Evolutionary conservation across 768 basidiomycete genomes (phyloP), one percentile per base, ranked within the genome.

Genomic region (Hericium coralloides): DNA sequence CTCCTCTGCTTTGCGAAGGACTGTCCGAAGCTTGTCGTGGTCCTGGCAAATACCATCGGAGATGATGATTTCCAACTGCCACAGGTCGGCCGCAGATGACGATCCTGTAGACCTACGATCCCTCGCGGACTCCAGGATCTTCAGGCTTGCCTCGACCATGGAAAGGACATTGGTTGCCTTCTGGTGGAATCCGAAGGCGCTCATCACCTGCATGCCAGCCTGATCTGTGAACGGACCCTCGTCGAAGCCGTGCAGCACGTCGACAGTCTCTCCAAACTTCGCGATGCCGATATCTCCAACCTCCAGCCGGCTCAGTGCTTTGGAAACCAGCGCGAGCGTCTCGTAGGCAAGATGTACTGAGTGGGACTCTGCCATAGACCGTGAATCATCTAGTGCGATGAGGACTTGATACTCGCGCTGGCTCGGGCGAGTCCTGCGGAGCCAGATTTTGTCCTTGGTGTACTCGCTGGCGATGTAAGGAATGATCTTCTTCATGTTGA

Each of bases 381-480:
- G 85, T 3, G 94, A 98, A 74, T 98, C 97, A 67, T 98, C 97
- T 51, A 99, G 80, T 10, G 93, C 89, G 56, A 99, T 79, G 41
- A 98, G 80, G 2, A 99, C 84, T 66, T 99, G 95, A 70, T 98
- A 98, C 67, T 97, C 95, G 50, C 97, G 81, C 65, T 90, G 85
- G 67, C 91, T 93, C 5, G 97, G 95, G 52, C 89, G 85, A 3
- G 95, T 97, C 20, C 97, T 82, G 23, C 95, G 87, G 38, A 98
- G 76, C 97, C 97, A 99, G 61, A 98, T 98, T 73, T 95, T 95
- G 79, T 99, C 95, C 70, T 98, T 98, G 53, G 95, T 98, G 76
- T 92, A 99, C 73, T 99, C 97, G 72, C 89, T 92, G 38, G 97
- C 95, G 59, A 99, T 95, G 76, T 95, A 98, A 3, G 90, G 84